Conservation (phyloP, 129 eudicot species). For the Pittosporum tobira region DNA sequence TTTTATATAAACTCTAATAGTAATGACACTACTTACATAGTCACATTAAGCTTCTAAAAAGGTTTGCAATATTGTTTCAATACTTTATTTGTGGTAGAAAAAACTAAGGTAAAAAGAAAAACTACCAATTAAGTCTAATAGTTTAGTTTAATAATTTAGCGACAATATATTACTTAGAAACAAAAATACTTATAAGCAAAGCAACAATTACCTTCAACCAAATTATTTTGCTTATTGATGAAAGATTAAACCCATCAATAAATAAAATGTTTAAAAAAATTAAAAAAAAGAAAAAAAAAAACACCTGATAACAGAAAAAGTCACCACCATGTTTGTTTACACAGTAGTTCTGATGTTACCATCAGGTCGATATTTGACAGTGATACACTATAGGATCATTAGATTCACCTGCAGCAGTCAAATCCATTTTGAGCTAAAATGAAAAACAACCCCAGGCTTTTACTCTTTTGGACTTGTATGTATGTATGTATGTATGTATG, state of each 20-base stretch:
- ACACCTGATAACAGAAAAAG: slow-evolving; percentile 2
- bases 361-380: slow-evolving; percentile 5
- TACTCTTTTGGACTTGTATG: slow-evolving; percentile 4
- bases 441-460: not conserved
- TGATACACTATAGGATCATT: not conserved
- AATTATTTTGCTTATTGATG: not conserved
- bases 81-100: too few species aligned
- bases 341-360: slow-evolving; percentile 9
- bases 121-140: too few species aligned
- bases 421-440: not conserved
- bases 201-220: slow-evolving; percentile 36
- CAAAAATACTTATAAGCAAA: slow-evolving; percentile 15
- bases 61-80: not conserved
- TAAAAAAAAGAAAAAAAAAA: not conserved
- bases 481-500: too few species aligned
- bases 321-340: slow-evolving; percentile 6
- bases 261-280: not conserved
- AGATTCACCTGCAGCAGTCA: not conserved
- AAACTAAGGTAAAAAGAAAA: not conserved
- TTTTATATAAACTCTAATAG: too few species aligned
- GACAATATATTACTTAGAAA: slow-evolving; percentile 11
- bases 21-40: too few species aligned
- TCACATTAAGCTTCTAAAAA: slow-evolving; percentile 10
- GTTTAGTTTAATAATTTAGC: not conserved
- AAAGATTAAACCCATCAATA: too few species aligned